phyloP scores from a whole-genome alignment of 768 basidiomycete genomes.

The Chalciporus pseudorubinellus region DNA sequence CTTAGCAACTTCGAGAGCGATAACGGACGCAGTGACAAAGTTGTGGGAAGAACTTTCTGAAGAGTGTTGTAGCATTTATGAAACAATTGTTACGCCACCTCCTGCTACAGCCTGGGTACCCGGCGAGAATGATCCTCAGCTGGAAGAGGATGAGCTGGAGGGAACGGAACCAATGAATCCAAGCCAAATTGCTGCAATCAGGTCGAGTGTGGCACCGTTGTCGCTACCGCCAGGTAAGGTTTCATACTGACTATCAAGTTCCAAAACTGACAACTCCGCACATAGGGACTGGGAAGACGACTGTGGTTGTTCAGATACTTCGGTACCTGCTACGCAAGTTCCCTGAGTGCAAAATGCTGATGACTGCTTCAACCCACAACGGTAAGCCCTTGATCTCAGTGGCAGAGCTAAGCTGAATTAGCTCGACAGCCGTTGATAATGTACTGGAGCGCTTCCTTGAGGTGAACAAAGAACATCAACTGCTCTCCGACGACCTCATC shows the following conservation, averaged over 20 bases:
- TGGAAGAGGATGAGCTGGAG: constrained; percentile 14
- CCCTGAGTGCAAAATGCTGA: constrained; percentile 48
- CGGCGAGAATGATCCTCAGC: background rate
- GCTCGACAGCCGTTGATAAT: constrained; percentile 61
- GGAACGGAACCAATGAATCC: constrained; percentile 41
- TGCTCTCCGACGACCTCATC: constrained; percentile 57
- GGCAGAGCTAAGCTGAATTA: background rate
- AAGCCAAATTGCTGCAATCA: constrained; percentile 54
- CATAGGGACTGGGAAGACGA: constrained; percentile 69
- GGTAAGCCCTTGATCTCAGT: constrained; percentile 33
- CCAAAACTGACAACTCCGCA: background rate
- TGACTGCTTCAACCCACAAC: constrained; percentile 73
- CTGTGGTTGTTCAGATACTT: constrained; percentile 63
- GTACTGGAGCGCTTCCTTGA: constrained; percentile 61
- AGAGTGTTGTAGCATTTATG: constrained; percentile 49
- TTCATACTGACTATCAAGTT: background rate
- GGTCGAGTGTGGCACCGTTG: constrained; percentile 41
- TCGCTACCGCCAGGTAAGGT: constrained; percentile 57
- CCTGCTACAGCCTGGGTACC: constrained; percentile 20
- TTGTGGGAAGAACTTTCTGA: constrained; percentile 43
- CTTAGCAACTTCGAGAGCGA: constrained; percentile 59
- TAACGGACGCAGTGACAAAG: constrained; percentile 58
- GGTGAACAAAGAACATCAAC: constrained; percentile 40
- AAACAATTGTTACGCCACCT: constrained; percentile 40
- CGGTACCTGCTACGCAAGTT: constrained; percentile 36